These are phyloP conservation scores for Yamadazyma atlantica DNA, from an alignment of 1,139 yeast genomes.

Conservation along the genomic window DNA sequence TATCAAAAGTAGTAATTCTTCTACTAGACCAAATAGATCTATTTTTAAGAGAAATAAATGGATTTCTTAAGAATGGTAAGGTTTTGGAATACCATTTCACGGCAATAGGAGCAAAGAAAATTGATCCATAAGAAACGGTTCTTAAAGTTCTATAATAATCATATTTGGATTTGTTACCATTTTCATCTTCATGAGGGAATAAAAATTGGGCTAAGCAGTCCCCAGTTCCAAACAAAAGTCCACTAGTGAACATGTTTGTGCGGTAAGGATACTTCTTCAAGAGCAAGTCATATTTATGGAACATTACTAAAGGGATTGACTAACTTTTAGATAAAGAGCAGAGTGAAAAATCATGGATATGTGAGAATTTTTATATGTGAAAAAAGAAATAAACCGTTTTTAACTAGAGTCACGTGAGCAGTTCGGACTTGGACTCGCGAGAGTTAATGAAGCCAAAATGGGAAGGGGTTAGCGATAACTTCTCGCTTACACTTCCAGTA, in stretches of 20 bases:
- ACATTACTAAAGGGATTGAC: conserved; percentile 13
- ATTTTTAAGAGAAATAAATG: conserved; percentile 25
- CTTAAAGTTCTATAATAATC: conserved; percentile 50
- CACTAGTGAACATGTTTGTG: conserved; percentile 57
- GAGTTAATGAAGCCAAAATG: not conserved
- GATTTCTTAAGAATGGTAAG: conserved; percentile 50
- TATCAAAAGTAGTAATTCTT: conserved; percentile 29
- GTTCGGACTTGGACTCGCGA: conserved; percentile 3
- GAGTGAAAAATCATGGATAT: not conserved
- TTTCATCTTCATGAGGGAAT: conserved; percentile 40
- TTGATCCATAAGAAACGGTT: conserved; percentile 70
- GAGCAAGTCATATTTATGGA: conserved; percentile 40
- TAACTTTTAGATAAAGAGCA: too few relatives aligned
- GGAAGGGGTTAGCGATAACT: not conserved
- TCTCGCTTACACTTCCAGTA: not conserved
- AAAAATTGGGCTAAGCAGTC: conserved; percentile 68
- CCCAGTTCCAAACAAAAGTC: conserved; percentile 70
- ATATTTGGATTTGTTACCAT: conserved; percentile 11
- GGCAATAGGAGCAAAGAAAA: conserved; percentile 77
- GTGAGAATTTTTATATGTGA: conserved; percentile 1
- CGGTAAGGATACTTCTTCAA: conserved; percentile 49
- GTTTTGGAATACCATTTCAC: conserved; percentile 64
- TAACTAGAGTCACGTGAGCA: conserved; percentile 1
- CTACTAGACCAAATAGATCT: conserved; percentile 15
- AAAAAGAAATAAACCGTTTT: not conserved